Evolutionary conservation across 1,284 basidiomycete species (phyloP).

Genomic region (Puccinia polysora): DNA sequence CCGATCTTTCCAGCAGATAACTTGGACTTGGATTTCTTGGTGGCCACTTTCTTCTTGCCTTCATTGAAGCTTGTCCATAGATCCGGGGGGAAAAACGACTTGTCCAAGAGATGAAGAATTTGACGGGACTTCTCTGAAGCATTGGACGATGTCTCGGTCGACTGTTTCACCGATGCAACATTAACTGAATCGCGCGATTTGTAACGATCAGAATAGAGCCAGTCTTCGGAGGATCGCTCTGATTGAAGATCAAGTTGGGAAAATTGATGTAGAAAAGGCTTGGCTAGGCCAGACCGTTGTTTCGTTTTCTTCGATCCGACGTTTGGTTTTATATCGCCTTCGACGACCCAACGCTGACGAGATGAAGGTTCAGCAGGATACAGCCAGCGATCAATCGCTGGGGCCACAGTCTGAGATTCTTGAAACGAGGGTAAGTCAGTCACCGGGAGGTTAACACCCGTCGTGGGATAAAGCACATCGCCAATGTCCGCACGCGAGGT

Average conservation of each 20-base stretch:
- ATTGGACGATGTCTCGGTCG: not conserved
- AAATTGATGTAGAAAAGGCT: conserved; percentile 14
- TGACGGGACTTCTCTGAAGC: not conserved
- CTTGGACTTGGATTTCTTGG: conserved; percentile 14
- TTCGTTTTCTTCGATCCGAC: conserved; percentile 26
- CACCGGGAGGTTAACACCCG: conserved; percentile 7
- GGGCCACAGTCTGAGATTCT: conserved; percentile 8
- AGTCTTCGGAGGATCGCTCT: not conserved
- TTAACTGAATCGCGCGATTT: not conserved
- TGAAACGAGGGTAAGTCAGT: conserved; percentile 19
- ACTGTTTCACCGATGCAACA: not conserved
- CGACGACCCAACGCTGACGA: conserved; percentile 16
- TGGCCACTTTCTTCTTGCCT: conserved; percentile 13
- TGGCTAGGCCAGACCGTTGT: conserved; percentile 4
- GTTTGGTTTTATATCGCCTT: conserved; percentile 22
- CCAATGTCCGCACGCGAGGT: conserved; percentile 27
- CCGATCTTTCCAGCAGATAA: not conserved
- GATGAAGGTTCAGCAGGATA: not conserved
- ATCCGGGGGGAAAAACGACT: conserved; percentile 31
- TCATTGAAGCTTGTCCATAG: conserved; percentile 32
- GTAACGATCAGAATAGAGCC: conserved; percentile 36
- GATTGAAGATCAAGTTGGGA: conserved; percentile 20
- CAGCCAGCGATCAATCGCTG: conserved; percentile 16
- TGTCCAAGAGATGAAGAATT: conserved; percentile 10
- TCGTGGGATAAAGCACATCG: conserved; percentile 25